Evolutionary conservation across 2,329 filamentous ascomycete species (phyloP).

Genomic region (Fusarium sacchari): DNA sequence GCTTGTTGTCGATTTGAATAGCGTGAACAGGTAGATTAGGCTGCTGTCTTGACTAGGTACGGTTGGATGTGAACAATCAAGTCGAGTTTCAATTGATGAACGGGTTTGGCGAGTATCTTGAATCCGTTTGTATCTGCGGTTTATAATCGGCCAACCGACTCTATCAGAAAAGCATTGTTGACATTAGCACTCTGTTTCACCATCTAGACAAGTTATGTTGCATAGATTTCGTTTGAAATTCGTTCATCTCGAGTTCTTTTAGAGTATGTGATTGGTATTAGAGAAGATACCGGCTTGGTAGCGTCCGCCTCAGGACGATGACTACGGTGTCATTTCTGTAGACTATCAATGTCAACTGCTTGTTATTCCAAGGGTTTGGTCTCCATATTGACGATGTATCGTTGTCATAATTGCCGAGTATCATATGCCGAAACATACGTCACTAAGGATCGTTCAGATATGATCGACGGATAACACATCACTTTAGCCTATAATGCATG

Average conservation of each 20-base stretch:
- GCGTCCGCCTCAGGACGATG: not conserved
- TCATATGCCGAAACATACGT: slow-evolving; percentile 18
- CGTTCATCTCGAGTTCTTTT: not conserved
- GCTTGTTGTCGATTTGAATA: not conserved
- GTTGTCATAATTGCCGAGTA: not conserved
- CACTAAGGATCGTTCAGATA: slow-evolving; percentile 5
- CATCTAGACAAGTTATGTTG: not conserved
- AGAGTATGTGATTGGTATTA: not conserved
- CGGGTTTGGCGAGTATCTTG: not conserved
- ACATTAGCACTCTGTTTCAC: not conserved
- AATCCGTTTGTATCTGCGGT: not conserved
- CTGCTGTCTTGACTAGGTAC: not conserved
- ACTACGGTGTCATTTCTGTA: not conserved
- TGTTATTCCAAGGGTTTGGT: not conserved
- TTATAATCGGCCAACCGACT: not conserved
- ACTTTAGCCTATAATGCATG: slow-evolving; percentile 4
- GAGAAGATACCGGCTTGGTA: not conserved
- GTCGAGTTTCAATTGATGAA: not conserved
- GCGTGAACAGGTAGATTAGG: not conserved
- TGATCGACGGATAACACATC: slow-evolving; percentile 15
- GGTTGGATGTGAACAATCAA: not conserved
- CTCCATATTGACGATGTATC: not conserved
- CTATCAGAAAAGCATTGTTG: not conserved
- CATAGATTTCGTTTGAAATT: not conserved
- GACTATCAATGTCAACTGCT: not conserved